Evolutionary conservation across 1,284 basidiomycete genomes (phyloP).

Genomic region (Pseudozyma pruni): DNA sequence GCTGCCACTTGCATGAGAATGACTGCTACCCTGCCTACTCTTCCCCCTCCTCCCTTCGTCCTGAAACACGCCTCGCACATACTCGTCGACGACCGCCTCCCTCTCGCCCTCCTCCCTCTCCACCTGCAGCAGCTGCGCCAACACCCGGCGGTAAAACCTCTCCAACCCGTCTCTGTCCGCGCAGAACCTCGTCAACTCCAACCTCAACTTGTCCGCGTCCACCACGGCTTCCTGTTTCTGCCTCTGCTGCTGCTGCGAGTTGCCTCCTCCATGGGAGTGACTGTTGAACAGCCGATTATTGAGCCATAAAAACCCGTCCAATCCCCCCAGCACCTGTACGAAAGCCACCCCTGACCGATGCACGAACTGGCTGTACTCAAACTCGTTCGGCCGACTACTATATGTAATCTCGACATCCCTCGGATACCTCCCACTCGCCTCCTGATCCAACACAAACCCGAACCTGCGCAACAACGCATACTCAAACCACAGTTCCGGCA

Average conservation of each 20-base stretch:
- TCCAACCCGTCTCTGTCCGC: slow-evolving; percentile 45
- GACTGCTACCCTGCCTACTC: slow-evolving; percentile 18
- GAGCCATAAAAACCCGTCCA: slow-evolving; percentile 65
- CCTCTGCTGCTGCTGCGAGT: neutral
- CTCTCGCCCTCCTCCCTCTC: slow-evolving; percentile 30
- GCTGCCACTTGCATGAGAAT: neutral
- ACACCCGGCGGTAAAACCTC: slow-evolving; percentile 52
- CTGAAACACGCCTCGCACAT: slow-evolving; percentile 9
- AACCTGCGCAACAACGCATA: slow-evolving; percentile 59
- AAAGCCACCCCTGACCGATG: slow-evolving; percentile 64
- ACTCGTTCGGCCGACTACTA: slow-evolving; percentile 61
- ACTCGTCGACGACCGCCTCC: slow-evolving; percentile 17
- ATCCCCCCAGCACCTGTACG: slow-evolving; percentile 63
- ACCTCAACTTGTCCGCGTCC: slow-evolving; percentile 52
- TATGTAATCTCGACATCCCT: slow-evolving; percentile 58
- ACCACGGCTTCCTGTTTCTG: slow-evolving; percentile 4
- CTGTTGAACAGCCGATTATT: slow-evolving; percentile 63
- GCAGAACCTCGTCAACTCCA: slow-evolving; percentile 57
- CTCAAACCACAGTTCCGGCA: slow-evolving; percentile 62
- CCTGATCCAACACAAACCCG: slow-evolving; percentile 67
- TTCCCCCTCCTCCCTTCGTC: slow-evolving; percentile 13
- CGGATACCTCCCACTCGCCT: slow-evolving; percentile 56
- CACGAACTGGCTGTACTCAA: slow-evolving; percentile 66
- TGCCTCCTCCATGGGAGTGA: slow-evolving; percentile 20
- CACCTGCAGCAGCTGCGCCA: slow-evolving; percentile 37